Evolutionary conservation across 1,284 basidiomycete genomes (phyloP), one percentile per base, ranked within the genome.

Genomic region (Cutaneotrichosporon curvatum): DNA sequence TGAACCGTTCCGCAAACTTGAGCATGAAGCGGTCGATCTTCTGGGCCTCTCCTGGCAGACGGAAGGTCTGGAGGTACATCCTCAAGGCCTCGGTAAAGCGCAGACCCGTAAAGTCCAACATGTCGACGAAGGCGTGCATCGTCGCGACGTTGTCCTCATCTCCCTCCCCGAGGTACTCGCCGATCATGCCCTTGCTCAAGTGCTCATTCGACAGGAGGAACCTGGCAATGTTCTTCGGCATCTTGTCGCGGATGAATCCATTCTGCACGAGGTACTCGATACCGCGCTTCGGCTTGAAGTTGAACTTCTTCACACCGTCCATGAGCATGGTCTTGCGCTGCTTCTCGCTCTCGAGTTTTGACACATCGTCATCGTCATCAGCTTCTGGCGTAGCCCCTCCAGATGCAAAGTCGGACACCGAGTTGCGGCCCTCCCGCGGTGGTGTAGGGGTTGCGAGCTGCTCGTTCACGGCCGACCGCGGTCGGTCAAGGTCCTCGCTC

Each of bases 11-110:
- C 4, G 92, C 91, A 63, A 95, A 97, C 70, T 97, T 97, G 49
- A 96, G 80, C 88, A 97, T 92, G 73, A 82, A 96, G n/a, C 92
- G 82, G 77, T 97, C 92, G 58, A 97, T 96, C 75, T 96, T 96
- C 71, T 97, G 92, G 1, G 89, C 76, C 72, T 97, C 92, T 40
- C 92, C 92, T 3, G 92, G 92, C 20, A 97, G 78, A 47, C 92
- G 84, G 79, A 96, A 96, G 1, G 89, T 81, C 69, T 96, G 92
- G 30, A 96, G 74, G 73, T 92, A 95, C 47, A 80, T 68, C 36
- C 92, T 80, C 38, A 97, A 74, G 0, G 91, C 90, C 61, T 91
- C 85, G 35, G 91, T 83, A 65, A 97, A 97, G 14, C 77, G 73
- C 55, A 83, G 73, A 51, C 82, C 81, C 39, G 79, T 80, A 69